phyloP scores from a whole-genome alignment of 2,329 filamentous ascomycete genomes.

The Septoria petroselini region DNA sequence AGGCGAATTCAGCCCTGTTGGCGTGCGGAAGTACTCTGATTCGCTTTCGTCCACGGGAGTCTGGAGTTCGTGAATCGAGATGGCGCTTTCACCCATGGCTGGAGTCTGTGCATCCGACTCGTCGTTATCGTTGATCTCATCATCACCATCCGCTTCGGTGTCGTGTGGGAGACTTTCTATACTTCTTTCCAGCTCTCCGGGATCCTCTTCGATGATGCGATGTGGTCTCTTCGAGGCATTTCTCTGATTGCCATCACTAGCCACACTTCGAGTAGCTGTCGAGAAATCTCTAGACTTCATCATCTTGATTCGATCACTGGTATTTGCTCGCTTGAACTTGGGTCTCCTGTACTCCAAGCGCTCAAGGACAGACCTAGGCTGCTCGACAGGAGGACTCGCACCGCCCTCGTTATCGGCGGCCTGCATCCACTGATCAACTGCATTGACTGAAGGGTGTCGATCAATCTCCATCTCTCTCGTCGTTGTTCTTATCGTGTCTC shows the following conservation, averaged over 20 bases:
- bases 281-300: slow-evolving; percentile 48
- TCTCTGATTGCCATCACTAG: slow-evolving; percentile 54
- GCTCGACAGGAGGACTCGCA: slow-evolving; percentile 57
- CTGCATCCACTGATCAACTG: slow-evolving; percentile 90
- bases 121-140: slow-evolving; percentile 74
- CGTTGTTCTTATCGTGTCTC: slow-evolving; percentile 59
- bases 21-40: slow-evolving; percentile 46
- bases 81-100: slow-evolving; percentile 33
- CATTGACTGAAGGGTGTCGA: slow-evolving; percentile 70
- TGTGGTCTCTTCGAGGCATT: slow-evolving; percentile 41
- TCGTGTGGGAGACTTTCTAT: slow-evolving; percentile 53
- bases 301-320: slow-evolving; percentile 35
- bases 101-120: slow-evolving; percentile 47
- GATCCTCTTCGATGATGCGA: slow-evolving; percentile 48
- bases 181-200: slow-evolving; percentile 38
- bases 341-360: slow-evolving; percentile 55
- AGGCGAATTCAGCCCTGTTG: slow-evolving; percentile 32
- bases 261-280: slow-evolving; percentile 51
- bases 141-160: slow-evolving; percentile 83
- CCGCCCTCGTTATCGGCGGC: slow-evolving; percentile 55
- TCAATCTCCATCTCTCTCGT: slow-evolving; percentile 46
- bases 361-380: slow-evolving; percentile 58
- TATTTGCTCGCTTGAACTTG: slow-evolving; percentile 52
- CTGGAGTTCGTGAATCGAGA: slow-evolving; percentile 33
- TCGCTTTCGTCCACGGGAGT: slow-evolving; percentile 33